phyloP scores from a whole-genome alignment of 208 protist genomes.

The Leptomonas pyrrhocoris region DNA sequence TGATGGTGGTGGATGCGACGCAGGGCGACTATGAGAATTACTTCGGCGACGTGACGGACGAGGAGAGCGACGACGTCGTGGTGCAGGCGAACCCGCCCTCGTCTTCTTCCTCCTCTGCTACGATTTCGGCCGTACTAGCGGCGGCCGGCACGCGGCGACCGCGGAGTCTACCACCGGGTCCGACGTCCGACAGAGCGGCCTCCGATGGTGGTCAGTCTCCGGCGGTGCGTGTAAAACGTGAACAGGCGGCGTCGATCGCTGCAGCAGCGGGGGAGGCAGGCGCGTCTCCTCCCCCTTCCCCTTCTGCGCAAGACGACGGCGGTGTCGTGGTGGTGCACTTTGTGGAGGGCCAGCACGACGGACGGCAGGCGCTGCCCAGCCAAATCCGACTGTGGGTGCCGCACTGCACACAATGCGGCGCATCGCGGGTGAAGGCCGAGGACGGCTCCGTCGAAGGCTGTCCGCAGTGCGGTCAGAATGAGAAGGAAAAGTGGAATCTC shows the following conservation, averaged over 20 bases:
- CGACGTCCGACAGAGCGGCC: not conserved
- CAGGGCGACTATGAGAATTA: constrained; percentile 65
- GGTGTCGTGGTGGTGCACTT: constrained; percentile 74
- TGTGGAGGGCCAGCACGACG: constrained; percentile 36
- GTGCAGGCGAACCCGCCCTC: constrained; percentile 5
- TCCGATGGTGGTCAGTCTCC: not conserved
- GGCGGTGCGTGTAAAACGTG: constrained; percentile 17
- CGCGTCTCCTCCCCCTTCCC: constrained; percentile 11
- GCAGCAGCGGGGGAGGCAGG: not conserved
- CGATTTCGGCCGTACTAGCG: not conserved
- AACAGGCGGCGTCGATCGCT: constrained; percentile 6
- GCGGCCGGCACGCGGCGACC: constrained; percentile 15
- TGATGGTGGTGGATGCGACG: constrained; percentile 64
- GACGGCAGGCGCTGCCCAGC: constrained; percentile 56
- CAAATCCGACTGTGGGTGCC: constrained; percentile 74
- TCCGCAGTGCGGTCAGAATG: constrained; percentile 45
- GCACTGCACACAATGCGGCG: constrained; percentile 69
- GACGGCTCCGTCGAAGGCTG: constrained; percentile 47
- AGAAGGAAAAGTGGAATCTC: constrained; percentile 51
- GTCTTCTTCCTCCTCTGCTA: not conserved
- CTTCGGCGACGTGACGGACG: constrained; percentile 52
- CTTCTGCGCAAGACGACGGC: constrained; percentile 42
- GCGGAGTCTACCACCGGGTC: constrained; percentile 7
- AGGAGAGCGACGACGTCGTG: constrained; percentile 41
- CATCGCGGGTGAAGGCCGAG: constrained; percentile 63